Percentiles rank a stretch among this genome's conserved stretches.
Conservation (phyloP, 441 rosid species). For the Brassica hybrid region DNA sequence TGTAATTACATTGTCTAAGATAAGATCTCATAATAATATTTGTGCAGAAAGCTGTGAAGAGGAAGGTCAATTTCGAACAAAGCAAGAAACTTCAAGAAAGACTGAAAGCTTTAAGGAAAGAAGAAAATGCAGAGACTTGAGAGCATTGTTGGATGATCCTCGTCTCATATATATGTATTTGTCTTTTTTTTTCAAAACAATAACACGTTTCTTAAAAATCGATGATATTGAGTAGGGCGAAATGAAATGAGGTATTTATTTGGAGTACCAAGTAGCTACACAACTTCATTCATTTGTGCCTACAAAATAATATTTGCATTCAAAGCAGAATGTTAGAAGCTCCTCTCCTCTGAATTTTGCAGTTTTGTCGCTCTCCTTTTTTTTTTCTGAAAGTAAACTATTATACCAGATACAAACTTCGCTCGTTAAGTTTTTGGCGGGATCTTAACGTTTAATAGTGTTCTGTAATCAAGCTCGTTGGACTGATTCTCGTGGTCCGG, state of each 20-base stretch:
- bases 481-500: too few relatives aligned
- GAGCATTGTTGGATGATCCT: constrained; percentile 17
- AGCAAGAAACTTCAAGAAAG: constrained; percentile 72
- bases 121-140: constrained; percentile 45
- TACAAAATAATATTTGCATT: neutral
- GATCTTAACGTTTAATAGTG: too few relatives aligned
- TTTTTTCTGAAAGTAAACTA: too few relatives aligned
- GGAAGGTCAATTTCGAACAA: constrained; percentile 85
- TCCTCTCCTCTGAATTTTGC: too few relatives aligned
- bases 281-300: neutral
- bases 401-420: too few relatives aligned
- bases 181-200: neutral
- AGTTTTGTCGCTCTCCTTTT: too few relatives aligned
- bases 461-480: too few relatives aligned
- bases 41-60: constrained; percentile 80
- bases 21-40: neutral
- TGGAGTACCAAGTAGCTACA: constrained; percentile 3
- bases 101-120: constrained; percentile 50
- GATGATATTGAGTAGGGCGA: constrained; percentile 7
- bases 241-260: constrained; percentile 6
- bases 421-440: too few relatives aligned
- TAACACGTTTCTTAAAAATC: neutral
- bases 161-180: neutral
- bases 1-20: neutral
- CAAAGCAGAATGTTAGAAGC: neutral